These are phyloP conservation scores for Arthrinium puccinioides DNA, from an alignment of 2,329 filamentous ascomycete genomes.

Conservation along the genomic window DNA sequence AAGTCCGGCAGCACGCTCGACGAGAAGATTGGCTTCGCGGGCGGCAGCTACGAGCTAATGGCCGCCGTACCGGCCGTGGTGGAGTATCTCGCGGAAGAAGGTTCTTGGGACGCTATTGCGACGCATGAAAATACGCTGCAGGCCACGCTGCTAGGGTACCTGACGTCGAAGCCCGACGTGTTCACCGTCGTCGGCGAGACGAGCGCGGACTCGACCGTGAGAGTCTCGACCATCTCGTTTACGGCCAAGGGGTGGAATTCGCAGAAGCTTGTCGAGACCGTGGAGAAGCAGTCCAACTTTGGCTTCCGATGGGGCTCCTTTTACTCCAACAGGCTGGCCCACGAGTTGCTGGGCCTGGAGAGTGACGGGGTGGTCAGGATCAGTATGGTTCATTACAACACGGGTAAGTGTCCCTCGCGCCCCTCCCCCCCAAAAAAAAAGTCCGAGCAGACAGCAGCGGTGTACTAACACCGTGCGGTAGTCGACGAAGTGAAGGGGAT, in stretches of 20 bases:
- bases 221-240: conserved; percentile 64
- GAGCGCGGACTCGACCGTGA: conserved; percentile 33
- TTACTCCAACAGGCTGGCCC: conserved; percentile 56
- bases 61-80: conserved; percentile 54
- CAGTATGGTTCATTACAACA: conserved; percentile 71
- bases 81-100: conserved; percentile 46
- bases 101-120: conserved; percentile 43
- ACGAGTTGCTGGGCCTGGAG: conserved; percentile 50
- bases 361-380: conserved; percentile 60
- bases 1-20: conserved; percentile 52
- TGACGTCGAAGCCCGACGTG: conserved; percentile 43
- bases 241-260: conserved; percentile 49
- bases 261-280: conserved; percentile 50
- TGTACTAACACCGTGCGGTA: conserved; percentile 1
- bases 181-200: conserved; percentile 50
- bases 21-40: conserved; percentile 62
- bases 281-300: conserved; percentile 51
- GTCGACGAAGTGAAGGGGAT: conserved; percentile 8
- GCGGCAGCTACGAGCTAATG: conserved; percentile 63
- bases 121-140: conserved; percentile 56
- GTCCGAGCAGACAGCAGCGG: too few relatives aligned
- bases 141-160: conserved; percentile 48
- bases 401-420: conserved; percentile 1
- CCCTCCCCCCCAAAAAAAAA: not conserved
- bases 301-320: conserved; percentile 63